These are phyloP conservation scores for Penicillium alfredii DNA, from an alignment of 495 filamentous ascomycete species.

Conservation along the genomic window DNA sequence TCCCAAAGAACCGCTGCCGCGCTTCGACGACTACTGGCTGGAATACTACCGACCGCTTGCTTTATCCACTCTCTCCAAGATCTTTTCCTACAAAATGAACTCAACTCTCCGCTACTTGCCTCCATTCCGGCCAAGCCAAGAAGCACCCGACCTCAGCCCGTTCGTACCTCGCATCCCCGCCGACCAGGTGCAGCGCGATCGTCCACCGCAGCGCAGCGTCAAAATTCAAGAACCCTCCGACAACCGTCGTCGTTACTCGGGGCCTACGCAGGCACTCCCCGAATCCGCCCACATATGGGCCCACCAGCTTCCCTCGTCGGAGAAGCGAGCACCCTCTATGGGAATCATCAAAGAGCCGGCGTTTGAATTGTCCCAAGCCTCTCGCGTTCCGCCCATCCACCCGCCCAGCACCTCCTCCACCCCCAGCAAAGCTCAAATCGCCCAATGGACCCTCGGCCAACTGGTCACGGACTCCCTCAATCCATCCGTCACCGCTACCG, in stretches of 20 bases:
- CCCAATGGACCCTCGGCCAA: slow-evolving; percentile 83
- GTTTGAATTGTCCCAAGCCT: slow-evolving; percentile 15
- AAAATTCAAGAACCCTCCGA: slow-evolving; percentile 40
- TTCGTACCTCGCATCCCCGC: slow-evolving; percentile 64
- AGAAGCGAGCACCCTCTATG: slow-evolving; percentile 22
- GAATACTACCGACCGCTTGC: slow-evolving; percentile 90
- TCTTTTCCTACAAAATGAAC: slow-evolving; percentile 87
- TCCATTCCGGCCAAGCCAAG: slow-evolving; percentile 56
- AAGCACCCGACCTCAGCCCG: slow-evolving; percentile 71
- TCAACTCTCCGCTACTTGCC: slow-evolving; percentile 76
- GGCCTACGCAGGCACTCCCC: slow-evolving; percentile 1
- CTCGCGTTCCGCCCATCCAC: slow-evolving; percentile 21
- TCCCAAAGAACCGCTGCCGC: slow-evolving; percentile 52
- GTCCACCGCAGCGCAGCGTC: slow-evolving; percentile 36
- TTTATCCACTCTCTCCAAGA: slow-evolving; percentile 78
- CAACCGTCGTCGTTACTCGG: slow-evolving; percentile 1
- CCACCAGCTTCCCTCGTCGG: slow-evolving; percentile 28
- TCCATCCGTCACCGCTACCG: slow-evolving; percentile 64
- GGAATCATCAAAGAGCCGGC: slow-evolving; percentile 44
- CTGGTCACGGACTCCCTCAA: slow-evolving; percentile 73
- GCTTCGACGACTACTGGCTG: slow-evolving; percentile 95
- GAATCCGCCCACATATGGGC: slow-evolving; percentile 19
- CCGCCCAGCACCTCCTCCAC: slow-evolving; percentile 16
- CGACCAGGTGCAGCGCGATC: slow-evolving; percentile 34
- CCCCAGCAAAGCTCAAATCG: slow-evolving; percentile 57